Evolutionary conservation across 2,329 filamentous ascomycete genomes (phyloP).

Genomic region (Clathrospora elynae): DNA sequence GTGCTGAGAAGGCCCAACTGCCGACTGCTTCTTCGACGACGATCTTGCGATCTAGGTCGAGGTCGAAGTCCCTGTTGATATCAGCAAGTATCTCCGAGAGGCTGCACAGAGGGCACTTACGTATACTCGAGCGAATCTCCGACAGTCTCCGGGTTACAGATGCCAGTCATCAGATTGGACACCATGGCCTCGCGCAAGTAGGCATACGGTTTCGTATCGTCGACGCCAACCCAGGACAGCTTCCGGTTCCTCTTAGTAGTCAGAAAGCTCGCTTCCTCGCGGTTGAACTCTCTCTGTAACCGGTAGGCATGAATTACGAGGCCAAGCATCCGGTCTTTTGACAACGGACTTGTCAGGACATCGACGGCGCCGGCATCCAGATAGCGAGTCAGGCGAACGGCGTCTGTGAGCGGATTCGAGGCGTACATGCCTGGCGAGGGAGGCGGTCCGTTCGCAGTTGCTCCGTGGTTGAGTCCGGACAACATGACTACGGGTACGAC

Average conservation of each 20-base stretch:
- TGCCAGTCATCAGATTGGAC: slow-evolving; percentile 84
- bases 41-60: slow-evolving; percentile 68
- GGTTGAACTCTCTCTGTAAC: slow-evolving; percentile 74
- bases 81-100: slow-evolving; percentile 27
- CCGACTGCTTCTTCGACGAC: slow-evolving; percentile 72
- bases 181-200: slow-evolving; percentile 95
- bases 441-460: slow-evolving; percentile 30
- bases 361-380: slow-evolving; percentile 86
- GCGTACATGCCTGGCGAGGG: slow-evolving; percentile 43
- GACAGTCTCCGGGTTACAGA: slow-evolving; percentile 72
- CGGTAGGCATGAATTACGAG: slow-evolving; percentile 84
- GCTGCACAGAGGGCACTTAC: slow-evolving; percentile 50
- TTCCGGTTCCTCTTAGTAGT: slow-evolving; percentile 77
- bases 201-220: slow-evolving; percentile 83
- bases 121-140: slow-evolving; percentile 66
- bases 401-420: slow-evolving; percentile 52
- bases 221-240: slow-evolving; percentile 87
- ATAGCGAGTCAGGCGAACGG: slow-evolving; percentile 68
- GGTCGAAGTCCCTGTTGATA: slow-evolving; percentile 62
- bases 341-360: slow-evolving; percentile 79
- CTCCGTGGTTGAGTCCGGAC: slow-evolving; percentile 45
- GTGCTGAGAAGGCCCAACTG: slow-evolving; percentile 86
- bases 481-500: slow-evolving; percentile 50
- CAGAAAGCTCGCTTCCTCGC: slow-evolving; percentile 73
- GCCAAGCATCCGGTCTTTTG: slow-evolving; percentile 72